Percentiles rank a stretch among this genome's conserved stretches.
These are phyloP conservation scores for Metschnikowia borealis DNA, from an alignment of 805 yeast species.

Conservation along the genomic window DNA sequence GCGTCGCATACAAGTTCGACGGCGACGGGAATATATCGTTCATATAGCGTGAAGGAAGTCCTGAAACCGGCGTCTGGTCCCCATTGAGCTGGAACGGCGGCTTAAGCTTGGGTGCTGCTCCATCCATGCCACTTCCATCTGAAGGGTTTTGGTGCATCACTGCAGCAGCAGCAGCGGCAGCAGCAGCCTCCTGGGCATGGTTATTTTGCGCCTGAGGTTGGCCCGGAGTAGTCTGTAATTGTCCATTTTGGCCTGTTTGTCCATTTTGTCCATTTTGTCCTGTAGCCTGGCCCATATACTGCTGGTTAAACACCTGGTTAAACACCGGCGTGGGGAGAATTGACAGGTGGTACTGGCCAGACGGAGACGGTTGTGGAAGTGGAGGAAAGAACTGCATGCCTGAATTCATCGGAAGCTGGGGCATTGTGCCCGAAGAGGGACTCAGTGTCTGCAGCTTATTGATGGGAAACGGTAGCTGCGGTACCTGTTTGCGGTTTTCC, in stretches of 20 bases:
- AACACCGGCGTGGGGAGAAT: slow-evolving; percentile 31
- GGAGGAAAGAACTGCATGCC: slow-evolving; percentile 19
- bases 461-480: slow-evolving; percentile 31
- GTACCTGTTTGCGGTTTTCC: slow-evolving; percentile 11
- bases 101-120: slow-evolving; percentile 12
- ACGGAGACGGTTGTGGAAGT: slow-evolving; percentile 30
- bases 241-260: not conserved
- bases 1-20: slow-evolving; percentile 61
- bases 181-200: slow-evolving; percentile 4
- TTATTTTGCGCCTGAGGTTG: not conserved
- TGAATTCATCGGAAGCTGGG: slow-evolving; percentile 28
- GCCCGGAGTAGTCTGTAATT: not conserved
- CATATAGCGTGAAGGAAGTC: slow-evolving; percentile 66
- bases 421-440: slow-evolving; percentile 38
- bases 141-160: not conserved
- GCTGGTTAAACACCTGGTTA: slow-evolving; percentile 22
- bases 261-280: not conserved
- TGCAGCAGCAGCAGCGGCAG: slow-evolving; percentile 2
- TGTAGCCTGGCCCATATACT: slow-evolving; percentile 8
- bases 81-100: slow-evolving; percentile 26
- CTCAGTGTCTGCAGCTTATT: slow-evolving; percentile 39
- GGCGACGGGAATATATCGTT: slow-evolving; percentile 80
- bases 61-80: slow-evolving; percentile 70
- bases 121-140: slow-evolving; percentile 2
- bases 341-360: slow-evolving; percentile 18